Evolutionary conservation across 805 yeast species (phyloP), one percentile per base, ranked within the genome.

Genomic region (Candida montana): DNA sequence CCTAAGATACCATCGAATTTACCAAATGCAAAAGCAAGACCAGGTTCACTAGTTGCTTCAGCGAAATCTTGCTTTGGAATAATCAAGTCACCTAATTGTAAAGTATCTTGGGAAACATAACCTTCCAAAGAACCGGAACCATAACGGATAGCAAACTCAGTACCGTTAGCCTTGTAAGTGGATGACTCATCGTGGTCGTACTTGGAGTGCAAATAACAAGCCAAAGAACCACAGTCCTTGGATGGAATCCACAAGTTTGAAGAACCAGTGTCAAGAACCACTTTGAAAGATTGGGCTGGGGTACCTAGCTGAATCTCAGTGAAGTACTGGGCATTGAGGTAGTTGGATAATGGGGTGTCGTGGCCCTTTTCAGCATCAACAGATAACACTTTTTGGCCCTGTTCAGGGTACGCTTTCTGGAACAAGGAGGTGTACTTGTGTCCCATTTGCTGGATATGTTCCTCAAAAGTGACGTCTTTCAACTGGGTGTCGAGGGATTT

Each of bases 1-100:
- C 99, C 99, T 49, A 93, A 72, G 53, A 93, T 90, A 69, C 99
- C 99, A 63, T 93, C 99, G 63, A 93, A 93, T 69, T 93, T 91
- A 65, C 96, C 99, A 67, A 93, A 93, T 39, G 99, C 98, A 69
- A 93, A 93, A 0, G 97, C 93, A 53, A 93, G 76, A 43, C 99
- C 99, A 33, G 98, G 98, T 72, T 93, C 99, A 55, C 79, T 77
- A 45, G 99, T 93, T 49, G 96, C 91, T 74, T 93, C 99, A 47
- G 95, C 98, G 61, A 93, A 93, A 62, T 83, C 95, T 71, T 91
- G 98, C 51, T 82, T 69, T 52, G 89, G 83, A 59, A 93, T 90
- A 42, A 71, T 66, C 68, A 93, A 77, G 59, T 82, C 93, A 46
- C 97, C 98, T 50, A 93, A 68, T 47, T 76, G 69, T 55, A 93